Base-by-base conservation (phyloP, 345 rosid genomes). In the Syzygium aromaticum region DNA sequence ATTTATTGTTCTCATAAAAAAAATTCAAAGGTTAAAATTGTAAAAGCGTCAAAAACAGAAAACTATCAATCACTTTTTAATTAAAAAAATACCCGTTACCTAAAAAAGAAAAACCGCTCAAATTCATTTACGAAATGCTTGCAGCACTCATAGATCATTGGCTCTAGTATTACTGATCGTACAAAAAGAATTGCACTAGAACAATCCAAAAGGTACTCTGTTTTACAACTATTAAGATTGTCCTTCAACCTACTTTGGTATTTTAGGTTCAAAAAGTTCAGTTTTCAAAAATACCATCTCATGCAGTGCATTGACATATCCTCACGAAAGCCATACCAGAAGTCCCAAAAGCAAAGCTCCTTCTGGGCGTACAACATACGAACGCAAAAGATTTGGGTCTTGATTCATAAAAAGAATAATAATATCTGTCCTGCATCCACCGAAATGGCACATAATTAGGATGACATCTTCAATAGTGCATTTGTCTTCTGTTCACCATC, bases 351-450 rank as follows among this genome's bases (percentile, higher is more conserved):
- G 98, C 51, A 93, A 88, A 87, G 88, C 89, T 80, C 99, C 99
- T 90, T 95, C 98, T 56, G 87, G 93, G 90, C 88, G 90, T 87
- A 92, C 94, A 90, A 94, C 93, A 90, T 94, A 95, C 63, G 99
- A 94, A 78, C 96, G 94, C 87, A 97, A 89, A 91, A 95, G 96
- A 85, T 89, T 94, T 87, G 95, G 91, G 90, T 96, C 97, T 90
- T 90, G 93, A 92, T 91, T 95, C 94, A 94, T 84, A 91, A 96
- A 96, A 91, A 98, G 96, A 90, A 92, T 89, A 83, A 97, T 96
- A 89, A 97, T 95, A 87, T 95, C 96, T 95, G 95, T 93, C 97
- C 99, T 97, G 99, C 97, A 96, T 89, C 89, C 96, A 94, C 90
- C 88, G 89, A 93, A 88, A 87, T 87, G 52, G 59, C 77, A 89